These are phyloP conservation scores for Fraxinus nigra DNA, from an alignment of 305 asterid genomes.

Conservation along the genomic window DNA sequence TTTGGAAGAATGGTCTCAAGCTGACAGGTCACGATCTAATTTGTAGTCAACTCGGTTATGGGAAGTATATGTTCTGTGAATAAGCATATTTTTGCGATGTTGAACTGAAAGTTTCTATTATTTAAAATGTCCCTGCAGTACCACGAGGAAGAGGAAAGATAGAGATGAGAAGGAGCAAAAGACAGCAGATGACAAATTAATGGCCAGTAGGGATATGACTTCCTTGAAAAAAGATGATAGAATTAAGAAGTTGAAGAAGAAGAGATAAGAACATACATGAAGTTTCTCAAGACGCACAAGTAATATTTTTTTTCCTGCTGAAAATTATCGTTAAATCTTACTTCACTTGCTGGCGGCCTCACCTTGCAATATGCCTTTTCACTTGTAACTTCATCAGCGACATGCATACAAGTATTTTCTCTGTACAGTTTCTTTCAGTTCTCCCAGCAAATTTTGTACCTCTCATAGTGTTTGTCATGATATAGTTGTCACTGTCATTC, in stretches of 20 bases:
- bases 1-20: slow-evolving; percentile 36
- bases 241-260: slow-evolving; percentile 38
- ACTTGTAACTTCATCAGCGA: neutral
- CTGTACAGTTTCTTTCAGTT: neutral
- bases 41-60: neutral
- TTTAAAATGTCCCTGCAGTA: slow-evolving; percentile 30
- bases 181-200: slow-evolving; percentile 9
- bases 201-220: slow-evolving; percentile 15
- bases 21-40: slow-evolving; percentile 36
- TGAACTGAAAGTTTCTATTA: neutral
- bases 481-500: neutral
- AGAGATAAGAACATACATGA: slow-evolving; percentile 27
- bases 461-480: neutral
- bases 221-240: slow-evolving; percentile 10
- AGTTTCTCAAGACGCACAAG: slow-evolving; percentile 4
- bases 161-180: slow-evolving; percentile 18
- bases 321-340: neutral
- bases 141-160: slow-evolving; percentile 29
- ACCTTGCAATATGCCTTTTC: neutral
- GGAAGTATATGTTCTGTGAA: neutral
- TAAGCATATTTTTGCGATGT: neutral
- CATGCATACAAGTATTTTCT: neutral
- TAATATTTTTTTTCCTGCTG: slow-evolving; percentile 17
- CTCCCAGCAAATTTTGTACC: neutral
- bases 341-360: neutral